These are phyloP conservation scores for Camellia lanceoleosa DNA, from an alignment of 148 eudicot genomes.

Conservation along the genomic window DNA sequence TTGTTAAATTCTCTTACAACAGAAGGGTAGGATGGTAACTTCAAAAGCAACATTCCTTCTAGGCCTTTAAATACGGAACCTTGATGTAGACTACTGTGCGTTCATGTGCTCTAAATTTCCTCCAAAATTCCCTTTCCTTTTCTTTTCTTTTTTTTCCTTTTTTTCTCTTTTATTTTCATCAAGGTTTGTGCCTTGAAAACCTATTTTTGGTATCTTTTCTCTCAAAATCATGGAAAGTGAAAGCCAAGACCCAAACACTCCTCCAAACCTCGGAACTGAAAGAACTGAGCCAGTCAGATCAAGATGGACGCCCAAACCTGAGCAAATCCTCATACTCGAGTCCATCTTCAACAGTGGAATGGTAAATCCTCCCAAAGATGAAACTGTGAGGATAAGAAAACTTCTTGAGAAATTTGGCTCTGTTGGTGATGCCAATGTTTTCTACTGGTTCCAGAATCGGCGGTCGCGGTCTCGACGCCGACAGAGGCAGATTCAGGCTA, in stretches of 20 bases:
- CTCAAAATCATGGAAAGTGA: slow-evolving; percentile 15
- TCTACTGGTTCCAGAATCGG: slow-evolving; percentile 94
- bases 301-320: slow-evolving; percentile 90
- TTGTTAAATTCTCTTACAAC: not conserved
- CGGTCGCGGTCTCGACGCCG: slow-evolving; percentile 80
- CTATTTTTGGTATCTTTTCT: not conserved
- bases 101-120: slow-evolving; percentile 12
- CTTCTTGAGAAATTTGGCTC: slow-evolving; percentile 74
- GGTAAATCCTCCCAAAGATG: slow-evolving; percentile 91
- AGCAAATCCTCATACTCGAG: slow-evolving; percentile 81
- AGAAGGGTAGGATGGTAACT: slow-evolving; percentile 8
- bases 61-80: slow-evolving; percentile 1
- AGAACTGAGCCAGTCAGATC: slow-evolving; percentile 64
- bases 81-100: slow-evolving; percentile 13
- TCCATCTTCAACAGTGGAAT: slow-evolving; percentile 88
- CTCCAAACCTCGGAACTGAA: slow-evolving; percentile 18
- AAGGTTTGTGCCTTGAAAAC: slow-evolving; percentile 13
- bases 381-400: slow-evolving; percentile 72
- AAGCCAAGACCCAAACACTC: not conserved
- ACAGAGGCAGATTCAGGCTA: slow-evolving; percentile 70
- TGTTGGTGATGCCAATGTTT: slow-evolving; percentile 86
- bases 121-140: not conserved
- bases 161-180: not conserved
- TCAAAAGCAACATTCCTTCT: not conserved
- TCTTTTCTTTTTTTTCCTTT: not conserved